Conservation (phyloP, 140 eudicot species). For the Senecio squalidus region DNA sequence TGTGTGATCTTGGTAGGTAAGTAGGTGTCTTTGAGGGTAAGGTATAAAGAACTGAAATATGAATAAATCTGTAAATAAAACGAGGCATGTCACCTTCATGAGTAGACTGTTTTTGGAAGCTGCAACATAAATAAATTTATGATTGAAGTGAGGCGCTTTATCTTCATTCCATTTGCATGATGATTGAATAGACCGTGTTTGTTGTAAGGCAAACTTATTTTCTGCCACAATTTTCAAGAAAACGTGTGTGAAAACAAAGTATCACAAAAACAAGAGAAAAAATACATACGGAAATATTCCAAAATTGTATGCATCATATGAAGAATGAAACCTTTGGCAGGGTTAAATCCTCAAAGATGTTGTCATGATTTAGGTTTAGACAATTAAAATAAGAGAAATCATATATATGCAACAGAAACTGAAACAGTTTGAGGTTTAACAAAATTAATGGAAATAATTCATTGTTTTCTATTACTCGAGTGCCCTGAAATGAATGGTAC, state of each 20-base stretch:
- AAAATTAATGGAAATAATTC: not conserved
- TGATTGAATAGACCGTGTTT: conserved; percentile 10
- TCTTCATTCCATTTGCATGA: conserved; percentile 19
- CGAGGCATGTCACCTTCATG: conserved; percentile 23
- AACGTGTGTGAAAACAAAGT: not conserved
- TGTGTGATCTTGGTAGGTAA: conserved; percentile 40
- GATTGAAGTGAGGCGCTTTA: conserved; percentile 1
- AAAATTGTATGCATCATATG: not conserved
- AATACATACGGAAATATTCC: not conserved
- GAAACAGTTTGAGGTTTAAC: not conserved
- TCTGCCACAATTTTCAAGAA: not conserved
- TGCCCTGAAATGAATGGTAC: too few species aligned
- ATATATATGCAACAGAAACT: not conserved
- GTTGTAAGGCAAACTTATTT: conserved; percentile 1
- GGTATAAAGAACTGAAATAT: conserved; percentile 12
- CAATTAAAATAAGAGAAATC: not conserved
- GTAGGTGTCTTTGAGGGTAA: conserved; percentile 18
- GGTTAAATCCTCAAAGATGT: not conserved
- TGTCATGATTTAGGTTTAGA: conserved; percentile 1
- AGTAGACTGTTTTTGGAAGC: conserved; percentile 12
- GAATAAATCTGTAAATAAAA: conserved; percentile 7
- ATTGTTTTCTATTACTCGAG: not conserved
- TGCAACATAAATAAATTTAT: conserved; percentile 2
- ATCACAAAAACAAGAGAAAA: not conserved
- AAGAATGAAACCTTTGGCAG: not conserved